Evolutionary conservation across 495 filamentous ascomycete species (phyloP), one percentile per base, ranked within the genome.

Genomic region (Penicillium robsamsonii): DNA sequence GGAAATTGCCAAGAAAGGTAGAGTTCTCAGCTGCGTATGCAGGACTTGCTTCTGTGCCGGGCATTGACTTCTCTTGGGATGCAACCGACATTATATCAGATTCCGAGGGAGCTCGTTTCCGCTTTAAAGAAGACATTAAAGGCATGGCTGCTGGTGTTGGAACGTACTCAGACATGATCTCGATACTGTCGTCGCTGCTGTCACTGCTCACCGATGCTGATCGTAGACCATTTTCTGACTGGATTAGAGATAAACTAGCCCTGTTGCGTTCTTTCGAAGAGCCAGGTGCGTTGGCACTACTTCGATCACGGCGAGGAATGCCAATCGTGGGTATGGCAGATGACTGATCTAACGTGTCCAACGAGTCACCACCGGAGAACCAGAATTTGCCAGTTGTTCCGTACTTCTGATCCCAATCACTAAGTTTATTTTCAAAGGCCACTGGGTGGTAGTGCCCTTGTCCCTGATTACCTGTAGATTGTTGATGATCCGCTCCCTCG

Each of bases 351-450:
- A 53, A 54, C 2, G 38, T 29, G 3, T 56, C 50, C n/a, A 29
- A 29, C 11, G 49, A 42, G n/a, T 41, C 55, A 15, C 59, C 52
- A 29, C 57, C 38, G 37, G 66, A 61, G 41, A 83, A 81, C 62
- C 70, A 75, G 58, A 83, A 84, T 22, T 77, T 76, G 20, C 81
- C 81, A 15, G 72, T 61, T 29, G 71, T 57, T 38, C 72, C 71
- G 66, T 84, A 84, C 58, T 83, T 84, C 41, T 76, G 67, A 55
- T 81, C 75, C 61, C 76, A 76, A 33, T 72, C 52, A 46, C 63
- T 74, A 41, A 79, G 60, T 45, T 71, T 77, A 38, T 62, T 67
- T 59, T 74, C 75, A 55, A 83, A 83, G 15, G 66, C 56, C 10
- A 82, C 70, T 2, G 79, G 74, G 37, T 75, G 71, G 62, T 80